phyloP scores from a whole-genome alignment of 768 basidiomycete species.

The Coprinellus micaceus region DNA sequence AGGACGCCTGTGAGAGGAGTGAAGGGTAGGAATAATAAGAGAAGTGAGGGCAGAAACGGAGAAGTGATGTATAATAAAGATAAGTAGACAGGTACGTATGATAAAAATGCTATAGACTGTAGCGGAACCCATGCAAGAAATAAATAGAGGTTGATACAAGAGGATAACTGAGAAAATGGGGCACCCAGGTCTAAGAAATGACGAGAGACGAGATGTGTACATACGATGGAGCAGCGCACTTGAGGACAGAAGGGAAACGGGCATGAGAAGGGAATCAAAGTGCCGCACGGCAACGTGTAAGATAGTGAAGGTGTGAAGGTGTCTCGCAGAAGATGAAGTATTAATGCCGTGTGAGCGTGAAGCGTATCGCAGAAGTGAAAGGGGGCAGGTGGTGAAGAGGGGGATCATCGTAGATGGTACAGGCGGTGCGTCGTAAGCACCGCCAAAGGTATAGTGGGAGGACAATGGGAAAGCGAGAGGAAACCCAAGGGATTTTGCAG shows the following conservation, averaged over 20 bases:
- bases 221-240: background rate
- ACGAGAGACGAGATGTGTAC: no score
- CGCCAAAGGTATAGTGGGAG: background rate
- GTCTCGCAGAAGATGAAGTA: conserved; percentile 1
- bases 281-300: conserved; percentile 2
- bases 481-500: background rate
- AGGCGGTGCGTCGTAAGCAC: background rate
- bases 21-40: background rate
- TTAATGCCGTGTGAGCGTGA: conserved; percentile 2
- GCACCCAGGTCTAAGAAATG: no score
- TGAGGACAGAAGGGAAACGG: background rate
- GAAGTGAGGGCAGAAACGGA: background rate
- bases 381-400: background rate
- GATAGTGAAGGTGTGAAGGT: background rate
- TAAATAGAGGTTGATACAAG: background rate
- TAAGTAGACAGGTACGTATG: background rate
- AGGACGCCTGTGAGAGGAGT: background rate
- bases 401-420: background rate
- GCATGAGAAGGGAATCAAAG: background rate
- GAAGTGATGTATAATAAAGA: conserved; percentile 2
- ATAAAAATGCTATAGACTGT: background rate
- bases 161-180: no score
- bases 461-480: background rate
- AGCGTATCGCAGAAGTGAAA: background rate
- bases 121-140: background rate